These are phyloP conservation scores for Pseudogymnoascus verrucosus DNA, from an alignment of 2,329 filamentous ascomycete genomes.

Conservation along the genomic window DNA sequence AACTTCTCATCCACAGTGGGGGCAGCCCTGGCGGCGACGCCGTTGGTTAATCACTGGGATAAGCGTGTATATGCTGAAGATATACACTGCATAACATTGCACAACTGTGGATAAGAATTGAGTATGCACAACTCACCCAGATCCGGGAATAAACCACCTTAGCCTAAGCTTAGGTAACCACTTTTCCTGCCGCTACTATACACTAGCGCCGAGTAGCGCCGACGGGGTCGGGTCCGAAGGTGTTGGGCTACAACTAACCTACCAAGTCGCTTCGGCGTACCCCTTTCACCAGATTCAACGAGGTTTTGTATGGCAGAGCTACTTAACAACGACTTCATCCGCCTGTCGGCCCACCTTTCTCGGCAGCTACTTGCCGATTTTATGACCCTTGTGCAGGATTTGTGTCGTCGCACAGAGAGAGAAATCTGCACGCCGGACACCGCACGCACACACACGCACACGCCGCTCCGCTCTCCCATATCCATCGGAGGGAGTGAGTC, in stretches of 20 bases:
- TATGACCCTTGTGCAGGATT: not conserved
- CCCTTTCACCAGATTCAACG: not conserved
- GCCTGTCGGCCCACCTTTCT: not conserved
- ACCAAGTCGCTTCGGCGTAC: not conserved
- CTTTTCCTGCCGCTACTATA: not conserved
- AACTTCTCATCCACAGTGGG: not conserved
- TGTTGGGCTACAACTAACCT: not conserved
- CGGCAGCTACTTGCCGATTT: not conserved
- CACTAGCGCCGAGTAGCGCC: not conserved
- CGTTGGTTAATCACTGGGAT: not conserved
- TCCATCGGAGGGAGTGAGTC: no score
- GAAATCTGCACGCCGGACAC: not conserved
- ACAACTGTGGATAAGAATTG: not conserved
- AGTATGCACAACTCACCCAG: not conserved
- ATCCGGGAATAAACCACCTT: not conserved
- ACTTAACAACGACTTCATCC: not conserved
- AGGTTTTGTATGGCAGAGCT: not conserved
- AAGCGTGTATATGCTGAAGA: not conserved
- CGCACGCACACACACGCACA: not conserved
- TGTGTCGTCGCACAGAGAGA: not conserved
- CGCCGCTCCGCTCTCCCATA: not conserved
- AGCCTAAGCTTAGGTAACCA: not conserved
- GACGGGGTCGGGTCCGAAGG: not conserved
- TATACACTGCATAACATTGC: not conserved
- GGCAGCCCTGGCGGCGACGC: not conserved